Evolutionary conservation across 2,329 filamentous ascomycete species (phyloP).

Genomic region (Fusarium sp.): DNA sequence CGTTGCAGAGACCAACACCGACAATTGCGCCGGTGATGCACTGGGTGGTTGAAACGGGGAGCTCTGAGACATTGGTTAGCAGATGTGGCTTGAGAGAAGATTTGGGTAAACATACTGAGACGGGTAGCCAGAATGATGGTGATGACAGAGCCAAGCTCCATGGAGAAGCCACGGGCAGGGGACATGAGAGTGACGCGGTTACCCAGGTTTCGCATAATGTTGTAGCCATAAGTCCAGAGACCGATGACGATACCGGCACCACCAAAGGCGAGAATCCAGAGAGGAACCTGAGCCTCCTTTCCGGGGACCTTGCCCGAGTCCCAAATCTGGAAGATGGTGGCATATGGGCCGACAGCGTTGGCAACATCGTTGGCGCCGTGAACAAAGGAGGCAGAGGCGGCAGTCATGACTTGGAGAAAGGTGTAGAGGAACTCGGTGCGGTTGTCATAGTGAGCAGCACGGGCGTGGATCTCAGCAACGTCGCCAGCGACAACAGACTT

Average conservation of each 20-base stretch:
- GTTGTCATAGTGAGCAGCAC: constrained; percentile 73
- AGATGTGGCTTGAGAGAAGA: neutral
- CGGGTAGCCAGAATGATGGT: constrained; percentile 77
- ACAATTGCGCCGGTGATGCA: constrained; percentile 76
- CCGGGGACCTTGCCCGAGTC: constrained; percentile 60
- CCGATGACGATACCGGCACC: constrained; percentile 68
- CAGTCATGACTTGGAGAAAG: constrained; percentile 73
- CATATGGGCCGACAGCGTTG: constrained; percentile 75
- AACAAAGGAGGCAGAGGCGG: constrained; percentile 74
- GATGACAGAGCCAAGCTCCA: constrained; percentile 74
- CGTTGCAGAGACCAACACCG: constrained; percentile 74
- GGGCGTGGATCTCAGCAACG: constrained; percentile 69
- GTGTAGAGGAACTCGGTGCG: constrained; percentile 74
- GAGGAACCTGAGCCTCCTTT: constrained; percentile 65
- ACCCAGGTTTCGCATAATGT: constrained; percentile 75
- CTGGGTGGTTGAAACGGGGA: constrained; percentile 77
- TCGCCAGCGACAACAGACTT: constrained; percentile 65
- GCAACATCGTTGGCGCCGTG: constrained; percentile 79
- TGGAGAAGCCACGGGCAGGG: constrained; percentile 71
- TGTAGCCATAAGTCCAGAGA: constrained; percentile 74
- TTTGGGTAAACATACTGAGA: constrained; percentile 58
- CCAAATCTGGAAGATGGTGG: constrained; percentile 76
- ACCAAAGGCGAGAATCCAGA: constrained; percentile 73
- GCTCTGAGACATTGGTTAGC: constrained; percentile 53
- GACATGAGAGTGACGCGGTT: constrained; percentile 76